Base-by-base conservation (phyloP, 257 asterid species). In the Paulownia fortunei region DNA sequence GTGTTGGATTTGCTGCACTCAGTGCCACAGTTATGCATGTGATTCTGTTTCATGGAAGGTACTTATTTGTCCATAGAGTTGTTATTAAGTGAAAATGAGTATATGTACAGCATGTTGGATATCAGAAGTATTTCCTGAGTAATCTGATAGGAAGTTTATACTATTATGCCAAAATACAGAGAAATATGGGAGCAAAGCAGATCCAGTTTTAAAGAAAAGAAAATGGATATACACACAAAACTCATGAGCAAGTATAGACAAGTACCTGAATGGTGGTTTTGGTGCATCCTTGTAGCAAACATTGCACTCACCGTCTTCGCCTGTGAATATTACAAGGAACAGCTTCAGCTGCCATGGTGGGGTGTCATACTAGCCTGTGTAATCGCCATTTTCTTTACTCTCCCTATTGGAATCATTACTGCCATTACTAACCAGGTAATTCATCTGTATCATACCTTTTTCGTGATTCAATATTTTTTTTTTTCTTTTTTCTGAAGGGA, bases 241-340 rank as follows among this genome's bases (percentile, higher is more conserved):
- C 85, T 90, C 10, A 91, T 92, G 98, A 89, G 90, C 89, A 91
- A 85, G 79, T 94, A 92, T 51, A 85, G 65, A 4, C 97, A 92
- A 85, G 99, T 94, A 18, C 99, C 98, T 4, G 99, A 94, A 74
- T 92, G 96, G 99, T 94, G 98, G 97, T 94, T 94, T 80, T 91
- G 98, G 97, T 86, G 91, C 83, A 92, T 91, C 30, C 95, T 94
- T 9, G 85, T 83, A 10, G 90, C 72, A 1, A 94, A 87, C 63
- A 74, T 94, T 30, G 80, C 88, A 6, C 90, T 94, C 6, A 91
- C 98, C 1, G 30, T 91, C 76, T 94, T 85, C 54, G 97, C 89
- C 0, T 94, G 99, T 37, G 97, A 94, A 75, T 94, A 89, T 70
- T 94, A 91, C 90, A 88, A 91, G 0, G 89, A 91, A 4, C 99